Base-by-base conservation (phyloP, 202 grass and related monocot species). In the Brachypodium distachyon region DNA sequence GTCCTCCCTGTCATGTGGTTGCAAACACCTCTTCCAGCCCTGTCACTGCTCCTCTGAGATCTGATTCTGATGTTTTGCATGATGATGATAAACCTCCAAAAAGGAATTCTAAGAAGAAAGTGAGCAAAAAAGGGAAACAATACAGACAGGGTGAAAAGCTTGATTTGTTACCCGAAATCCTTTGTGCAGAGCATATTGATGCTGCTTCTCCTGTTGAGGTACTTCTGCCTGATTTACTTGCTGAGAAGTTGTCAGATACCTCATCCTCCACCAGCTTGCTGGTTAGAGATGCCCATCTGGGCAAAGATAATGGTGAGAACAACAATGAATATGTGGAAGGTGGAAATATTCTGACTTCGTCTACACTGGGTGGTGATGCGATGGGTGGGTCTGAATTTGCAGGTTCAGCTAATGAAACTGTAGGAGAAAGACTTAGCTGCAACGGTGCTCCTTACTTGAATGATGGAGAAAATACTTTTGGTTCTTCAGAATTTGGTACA, bases 51-150 rank as follows among this genome's bases (percentile, higher is more conserved):
- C 53, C n/a, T 82, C 40, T 63, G 56, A 61, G 29, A 60, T 67
- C 75, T 76, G 66, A 73, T 84, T 81, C 81, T 72, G 84, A 85
- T 82, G 77, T 82, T 65, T 71, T 85, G 76, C 73, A 82, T 48
- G 61, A 67, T 36, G 58, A 70, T 58, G 86, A 73, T 26, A 94
- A 82, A n/a, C 80, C 64, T 77, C 25, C 48, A 17, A 93, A 87
- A 86, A 87, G 26, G 61, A 91, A 55, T 61, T 29, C 79, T 18
- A 97, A 59, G 90, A 94, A 88, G 63, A 94, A 82, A 58, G 86
- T 84, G 21, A 93, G 74, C 78, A 97, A 87, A 67, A 90, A 94
- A 74, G 54, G 79, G 70, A 92, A 91, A 65, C 76, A 86, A 10
- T 73, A 36, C 48, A 75, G 50, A 59, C 54, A n/a, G 72, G 33